A percentile compares a stretch with the other conserved stretches of the same genome.
Conservation (phyloP, 1,284 basidiomycete species). For the Moniliophthora roreri region DNA sequence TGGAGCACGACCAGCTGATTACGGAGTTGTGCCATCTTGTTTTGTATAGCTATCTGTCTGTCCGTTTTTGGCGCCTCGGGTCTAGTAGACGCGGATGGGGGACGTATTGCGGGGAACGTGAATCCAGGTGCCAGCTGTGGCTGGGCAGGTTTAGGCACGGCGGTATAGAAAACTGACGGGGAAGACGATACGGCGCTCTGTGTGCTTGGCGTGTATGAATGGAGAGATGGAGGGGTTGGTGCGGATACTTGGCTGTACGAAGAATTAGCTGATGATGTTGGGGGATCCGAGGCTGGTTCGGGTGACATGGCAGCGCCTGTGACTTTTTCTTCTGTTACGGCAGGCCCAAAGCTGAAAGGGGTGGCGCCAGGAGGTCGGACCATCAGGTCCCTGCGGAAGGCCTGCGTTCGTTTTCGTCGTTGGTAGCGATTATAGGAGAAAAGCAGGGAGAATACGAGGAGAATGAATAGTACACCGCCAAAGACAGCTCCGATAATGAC, state of each 20-base stretch:
- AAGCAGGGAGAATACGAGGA: constrained; percentile 1
- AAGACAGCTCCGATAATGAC: not conserved
- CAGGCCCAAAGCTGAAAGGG: not conserved
- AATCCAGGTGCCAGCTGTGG: not conserved
- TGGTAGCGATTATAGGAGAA: constrained; percentile 1
- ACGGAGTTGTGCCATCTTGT: constrained; percentile 1
- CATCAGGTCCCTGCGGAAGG: constrained; percentile 1
- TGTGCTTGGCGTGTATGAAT: not conserved
- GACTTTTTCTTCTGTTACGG: not conserved
- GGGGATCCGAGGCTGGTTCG: not conserved
- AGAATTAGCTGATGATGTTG: no score
- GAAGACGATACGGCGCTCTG: not conserved
- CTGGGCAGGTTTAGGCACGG: not conserved
- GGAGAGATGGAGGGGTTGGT: not conserved
- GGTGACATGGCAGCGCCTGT: not conserved
- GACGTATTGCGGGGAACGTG: not conserved
- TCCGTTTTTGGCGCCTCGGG: not conserved
- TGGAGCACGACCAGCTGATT: not conserved
- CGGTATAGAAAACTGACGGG: constrained; percentile 1
- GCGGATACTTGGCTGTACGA: not conserved
- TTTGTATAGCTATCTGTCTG: not conserved
- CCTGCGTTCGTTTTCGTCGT: not conserved
- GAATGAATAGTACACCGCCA: not conserved
- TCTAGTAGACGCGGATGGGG: not conserved
- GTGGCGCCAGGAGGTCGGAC: not conserved